A percentile compares a stretch with the other conserved stretches of the same genome.
Evolutionary conservation across 2,329 filamentous ascomycete species (phyloP).

Genomic region (Dothidotthia symphoricarpi): DNA sequence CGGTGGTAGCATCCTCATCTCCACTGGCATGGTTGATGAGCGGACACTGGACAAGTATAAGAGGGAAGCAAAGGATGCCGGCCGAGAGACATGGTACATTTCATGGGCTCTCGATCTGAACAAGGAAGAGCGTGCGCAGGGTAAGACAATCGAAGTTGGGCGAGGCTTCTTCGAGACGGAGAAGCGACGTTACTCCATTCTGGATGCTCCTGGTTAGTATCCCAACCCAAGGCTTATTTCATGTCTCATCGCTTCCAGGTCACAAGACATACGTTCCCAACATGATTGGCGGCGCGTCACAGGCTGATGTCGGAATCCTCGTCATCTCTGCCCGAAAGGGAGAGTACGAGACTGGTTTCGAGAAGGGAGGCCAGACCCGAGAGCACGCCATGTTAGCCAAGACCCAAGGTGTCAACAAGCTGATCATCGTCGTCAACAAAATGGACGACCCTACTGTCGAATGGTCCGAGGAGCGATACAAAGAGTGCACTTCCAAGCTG

Average conservation of each 20-base stretch:
- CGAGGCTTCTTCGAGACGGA: slow-evolving; percentile 92
- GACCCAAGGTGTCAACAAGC: slow-evolving; percentile 96
- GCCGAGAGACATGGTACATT: slow-evolving; percentile 97
- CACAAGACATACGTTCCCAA: slow-evolving; percentile 98
- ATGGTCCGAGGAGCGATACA: slow-evolving; percentile 90
- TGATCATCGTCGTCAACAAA: slow-evolving; percentile 88
- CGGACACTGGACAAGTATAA: slow-evolving; percentile 94
- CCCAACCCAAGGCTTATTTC: slow-evolving; percentile 12
- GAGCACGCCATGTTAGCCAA: slow-evolving; percentile 98
- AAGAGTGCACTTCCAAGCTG: slow-evolving; percentile 90
- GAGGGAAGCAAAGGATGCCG: slow-evolving; percentile 89
- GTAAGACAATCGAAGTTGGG: slow-evolving; percentile 97
- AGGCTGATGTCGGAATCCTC: slow-evolving; percentile 69
- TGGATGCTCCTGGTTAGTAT: slow-evolving; percentile 69
- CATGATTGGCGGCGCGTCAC: slow-evolving; percentile 90
- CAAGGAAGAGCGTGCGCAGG: slow-evolving; percentile 92
- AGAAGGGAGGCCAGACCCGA: slow-evolving; percentile 91
- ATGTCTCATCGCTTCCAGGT: slow-evolving; percentile 46
- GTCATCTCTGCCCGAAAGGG: slow-evolving; percentile 97
- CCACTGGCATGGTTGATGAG: slow-evolving; percentile 98
- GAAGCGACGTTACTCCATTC: slow-evolving; percentile 91
- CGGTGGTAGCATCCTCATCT: slow-evolving; percentile 88
- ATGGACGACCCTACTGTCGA: slow-evolving; percentile 98
- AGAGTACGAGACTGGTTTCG: slow-evolving; percentile 98
- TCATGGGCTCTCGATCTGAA: slow-evolving; percentile 98